Conservation (phyloP, 2,329 filamentous ascomycete species). For the Colletotrichum sansevieriae region DNA sequence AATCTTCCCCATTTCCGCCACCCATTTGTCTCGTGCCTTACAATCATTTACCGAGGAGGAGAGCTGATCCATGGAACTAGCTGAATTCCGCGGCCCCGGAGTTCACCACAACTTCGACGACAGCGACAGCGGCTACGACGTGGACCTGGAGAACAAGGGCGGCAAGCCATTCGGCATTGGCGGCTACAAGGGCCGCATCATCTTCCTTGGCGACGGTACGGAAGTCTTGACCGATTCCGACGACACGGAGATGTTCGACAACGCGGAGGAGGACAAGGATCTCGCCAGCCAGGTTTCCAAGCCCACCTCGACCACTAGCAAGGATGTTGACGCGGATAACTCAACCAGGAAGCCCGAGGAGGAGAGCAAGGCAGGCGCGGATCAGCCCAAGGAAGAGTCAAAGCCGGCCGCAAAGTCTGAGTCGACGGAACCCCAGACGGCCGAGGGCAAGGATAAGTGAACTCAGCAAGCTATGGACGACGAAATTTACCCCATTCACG, state of each 20-base stretch:
- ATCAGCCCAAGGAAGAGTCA: slow-evolving; percentile 38
- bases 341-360: slow-evolving; percentile 45
- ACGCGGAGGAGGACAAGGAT: slow-evolving; percentile 86
- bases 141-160: slow-evolving; percentile 76
- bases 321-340: slow-evolving; percentile 42
- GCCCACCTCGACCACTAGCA: slow-evolving; percentile 43
- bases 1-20: slow-evolving; percentile 27
- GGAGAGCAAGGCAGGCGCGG: slow-evolving; percentile 37
- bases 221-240: slow-evolving; percentile 90
- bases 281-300: slow-evolving; percentile 86
- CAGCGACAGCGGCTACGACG: slow-evolving; percentile 81
- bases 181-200: slow-evolving; percentile 87
- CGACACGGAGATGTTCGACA: slow-evolving; percentile 95
- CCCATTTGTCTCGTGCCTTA: slow-evolving; percentile 35
- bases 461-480: slow-evolving; percentile 11
- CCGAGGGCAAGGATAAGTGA: slow-evolving; percentile 39
- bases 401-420: slow-evolving; percentile 34
- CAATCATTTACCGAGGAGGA: slow-evolving; percentile 39
- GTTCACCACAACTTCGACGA: slow-evolving; percentile 88
- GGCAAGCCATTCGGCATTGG: slow-evolving; percentile 73
- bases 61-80: slow-evolving; percentile 57
- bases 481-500: slow-evolving; percentile 27
- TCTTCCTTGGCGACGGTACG: slow-evolving; percentile 94
- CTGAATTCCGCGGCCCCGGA: slow-evolving; percentile 86
- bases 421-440: slow-evolving; percentile 31